phyloP scores from a whole-genome alignment of 371 early-diverging fungal genomes.

The Syncephalastrum racemosum region DNA sequence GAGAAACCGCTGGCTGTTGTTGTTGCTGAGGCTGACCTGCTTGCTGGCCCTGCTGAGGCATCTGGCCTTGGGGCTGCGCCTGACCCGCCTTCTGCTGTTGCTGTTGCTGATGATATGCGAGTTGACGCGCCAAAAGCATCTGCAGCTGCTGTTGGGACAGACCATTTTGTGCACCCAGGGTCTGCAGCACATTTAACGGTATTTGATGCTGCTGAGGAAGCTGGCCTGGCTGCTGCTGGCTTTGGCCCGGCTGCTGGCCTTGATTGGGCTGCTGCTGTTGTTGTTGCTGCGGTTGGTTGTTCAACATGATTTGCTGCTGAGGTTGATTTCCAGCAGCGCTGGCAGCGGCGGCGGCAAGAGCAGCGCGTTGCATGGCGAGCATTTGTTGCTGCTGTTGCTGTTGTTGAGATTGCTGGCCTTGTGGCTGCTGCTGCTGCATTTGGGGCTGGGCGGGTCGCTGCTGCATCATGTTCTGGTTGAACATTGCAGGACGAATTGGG shows the following conservation, averaged over 20 bases:
- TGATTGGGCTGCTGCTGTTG: slow-evolving; percentile 15
- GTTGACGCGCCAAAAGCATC: slow-evolving; percentile 28
- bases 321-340: slow-evolving; percentile 18
- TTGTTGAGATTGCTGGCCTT: slow-evolving; percentile 9
- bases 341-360: slow-evolving; percentile 26
- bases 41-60: slow-evolving; percentile 12
- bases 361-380: slow-evolving; percentile 29
- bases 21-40: slow-evolving; percentile 17
- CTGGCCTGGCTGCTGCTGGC: slow-evolving; percentile 12
- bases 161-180: slow-evolving; percentile 19
- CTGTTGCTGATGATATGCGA: slow-evolving; percentile 31
- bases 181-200: slow-evolving; percentile 28
- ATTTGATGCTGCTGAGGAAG: slow-evolving; percentile 21
- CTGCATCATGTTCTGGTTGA: slow-evolving; percentile 33
- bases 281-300: slow-evolving; percentile 5
- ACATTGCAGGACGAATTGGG: slow-evolving; percentile 31
- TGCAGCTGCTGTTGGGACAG: slow-evolving; percentile 39
- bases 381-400: slow-evolving; percentile 16
- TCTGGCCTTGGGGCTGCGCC: too few species aligned
- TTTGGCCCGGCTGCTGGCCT: slow-evolving; percentile 10
- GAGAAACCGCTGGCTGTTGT: slow-evolving; percentile 15
- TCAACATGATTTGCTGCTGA: slow-evolving; percentile 17
- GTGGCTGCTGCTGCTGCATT: slow-evolving; percentile 11
- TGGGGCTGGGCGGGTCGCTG: slow-evolving; percentile 19
- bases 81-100: slow-evolving; percentile 17